Evolutionary conservation across 495 filamentous ascomycete species (phyloP).

Genomic region (Rhizodiscina lignyota): DNA sequence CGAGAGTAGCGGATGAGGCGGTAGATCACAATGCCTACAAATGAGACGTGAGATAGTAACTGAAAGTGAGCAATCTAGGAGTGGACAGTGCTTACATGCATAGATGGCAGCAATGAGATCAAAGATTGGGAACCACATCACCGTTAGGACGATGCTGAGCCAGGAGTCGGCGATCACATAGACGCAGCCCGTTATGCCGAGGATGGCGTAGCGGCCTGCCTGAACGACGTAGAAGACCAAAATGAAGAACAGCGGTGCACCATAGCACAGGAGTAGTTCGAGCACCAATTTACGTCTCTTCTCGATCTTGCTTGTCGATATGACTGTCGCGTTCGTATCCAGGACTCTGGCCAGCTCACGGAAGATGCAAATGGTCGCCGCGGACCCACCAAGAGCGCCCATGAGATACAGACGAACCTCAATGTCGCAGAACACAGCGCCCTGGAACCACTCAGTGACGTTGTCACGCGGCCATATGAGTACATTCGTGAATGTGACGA

Average conservation of each 20-base stretch:
- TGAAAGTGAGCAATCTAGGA: conserved; percentile 1
- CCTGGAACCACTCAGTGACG: conserved; percentile 49
- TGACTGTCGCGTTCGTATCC: conserved; percentile 43
- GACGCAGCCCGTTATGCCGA: conserved; percentile 57
- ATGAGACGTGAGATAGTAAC: too few species aligned
- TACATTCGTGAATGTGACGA: conserved; percentile 57
- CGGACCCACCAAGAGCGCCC: conserved; percentile 45
- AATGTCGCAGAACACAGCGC: conserved; percentile 67
- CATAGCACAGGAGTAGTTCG: conserved; percentile 53
- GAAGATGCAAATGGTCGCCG: conserved; percentile 48
- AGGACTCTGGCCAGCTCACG: conserved; percentile 51
- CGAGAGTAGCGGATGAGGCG: conserved; percentile 53
- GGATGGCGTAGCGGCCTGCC: conserved; percentile 53
- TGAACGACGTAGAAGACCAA: conserved; percentile 53
- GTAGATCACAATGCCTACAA: conserved; percentile 39
- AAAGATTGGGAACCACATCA: conserved; percentile 50
- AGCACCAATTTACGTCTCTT: conserved; percentile 33
- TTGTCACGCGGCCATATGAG: conserved; percentile 69
- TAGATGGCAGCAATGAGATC: conserved; percentile 46
- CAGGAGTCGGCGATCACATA: conserved; percentile 49
- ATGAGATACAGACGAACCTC: conserved; percentile 54
- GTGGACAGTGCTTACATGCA: conserved; percentile 40
- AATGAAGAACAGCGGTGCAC: conserved; percentile 47
- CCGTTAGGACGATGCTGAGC: conserved; percentile 47
- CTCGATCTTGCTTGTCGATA: conserved; percentile 35